Conservation (phyloP, 345 rosid species). For the Populus pruinosa region DNA sequence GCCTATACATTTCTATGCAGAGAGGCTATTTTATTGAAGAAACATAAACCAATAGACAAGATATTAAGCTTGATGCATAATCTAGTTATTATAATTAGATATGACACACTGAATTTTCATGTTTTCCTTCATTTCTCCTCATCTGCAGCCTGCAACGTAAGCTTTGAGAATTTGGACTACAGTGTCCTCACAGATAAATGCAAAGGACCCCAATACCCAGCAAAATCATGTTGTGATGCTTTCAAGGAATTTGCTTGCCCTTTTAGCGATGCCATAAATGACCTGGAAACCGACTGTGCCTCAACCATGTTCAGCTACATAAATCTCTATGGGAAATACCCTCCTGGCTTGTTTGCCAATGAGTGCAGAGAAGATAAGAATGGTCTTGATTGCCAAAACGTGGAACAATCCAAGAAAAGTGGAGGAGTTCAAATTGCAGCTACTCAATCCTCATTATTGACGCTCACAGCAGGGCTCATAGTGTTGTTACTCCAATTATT, state of each 20-base stretch:
- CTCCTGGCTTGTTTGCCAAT: constrained; percentile 77
- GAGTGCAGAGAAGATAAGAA: constrained; percentile 54
- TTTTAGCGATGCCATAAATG: constrained; percentile 43
- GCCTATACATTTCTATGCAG: too few relatives aligned
- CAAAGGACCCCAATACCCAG: constrained; percentile 75
- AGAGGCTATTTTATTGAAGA: too few relatives aligned
- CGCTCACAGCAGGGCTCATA: constrained; percentile 23
- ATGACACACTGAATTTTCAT: not conserved
- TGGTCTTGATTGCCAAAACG: constrained; percentile 51
- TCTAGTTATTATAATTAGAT: not conserved
- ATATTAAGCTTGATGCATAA: too few relatives aligned
- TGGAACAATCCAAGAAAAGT: not conserved
- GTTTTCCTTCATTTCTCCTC: not conserved
- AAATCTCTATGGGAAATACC: constrained; percentile 71
- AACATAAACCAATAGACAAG: too few relatives aligned
- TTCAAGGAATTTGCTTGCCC: constrained; percentile 68
- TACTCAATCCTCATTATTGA: constrained; percentile 12
- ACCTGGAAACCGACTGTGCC: constrained; percentile 52
- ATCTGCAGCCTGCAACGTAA: constrained; percentile 49
- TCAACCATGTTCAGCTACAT: constrained; percentile 84
- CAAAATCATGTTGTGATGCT: constrained; percentile 48
- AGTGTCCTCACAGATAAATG: constrained; percentile 56
- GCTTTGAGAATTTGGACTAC: constrained; percentile 62
- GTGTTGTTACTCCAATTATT: constrained; percentile 21
- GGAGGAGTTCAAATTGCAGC: not conserved